phyloP scores from a whole-genome alignment of 495 filamentous ascomycete species.

The Penicillium diatomitis region DNA sequence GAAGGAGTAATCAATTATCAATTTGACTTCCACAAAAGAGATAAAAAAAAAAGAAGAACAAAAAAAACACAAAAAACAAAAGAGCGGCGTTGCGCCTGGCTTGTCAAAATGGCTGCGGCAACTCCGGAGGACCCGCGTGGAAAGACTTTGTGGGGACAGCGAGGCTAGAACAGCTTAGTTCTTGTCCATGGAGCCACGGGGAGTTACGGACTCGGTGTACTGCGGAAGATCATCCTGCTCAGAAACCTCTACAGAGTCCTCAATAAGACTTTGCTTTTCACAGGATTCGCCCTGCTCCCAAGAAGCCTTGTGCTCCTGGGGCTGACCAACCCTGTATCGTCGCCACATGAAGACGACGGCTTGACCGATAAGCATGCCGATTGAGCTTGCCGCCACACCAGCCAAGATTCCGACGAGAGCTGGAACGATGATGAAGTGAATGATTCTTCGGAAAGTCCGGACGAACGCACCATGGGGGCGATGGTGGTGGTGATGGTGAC shows the following conservation, averaged over 20 bases:
- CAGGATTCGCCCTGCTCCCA: constrained; percentile 26
- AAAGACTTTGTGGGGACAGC: background rate
- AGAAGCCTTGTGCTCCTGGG: constrained; percentile 20
- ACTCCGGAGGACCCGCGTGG: too few species aligned
- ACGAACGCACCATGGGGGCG: constrained; percentile 29
- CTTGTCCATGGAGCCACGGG: constrained; percentile 19
- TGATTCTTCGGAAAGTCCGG: constrained; percentile 34
- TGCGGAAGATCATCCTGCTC: constrained; percentile 32
- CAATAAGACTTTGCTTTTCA: constrained; percentile 37
- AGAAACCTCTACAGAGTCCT: constrained; percentile 22
- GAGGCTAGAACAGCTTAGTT: constrained; percentile 12
- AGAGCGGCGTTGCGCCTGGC: background rate
- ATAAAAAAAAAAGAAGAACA: constrained; percentile 7
- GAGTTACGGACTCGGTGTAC: constrained; percentile 16
- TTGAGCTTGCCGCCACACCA: constrained; percentile 40
- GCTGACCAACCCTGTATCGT: constrained; percentile 28
- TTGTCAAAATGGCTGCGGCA: too few species aligned
- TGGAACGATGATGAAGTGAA: constrained; percentile 43
- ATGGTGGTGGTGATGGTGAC: constrained; percentile 10
- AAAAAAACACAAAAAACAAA: constrained; percentile 2
- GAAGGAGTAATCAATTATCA: too few species aligned
- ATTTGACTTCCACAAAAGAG: background rate
- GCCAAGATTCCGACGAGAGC: constrained; percentile 39
- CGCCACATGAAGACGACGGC: constrained; percentile 42
- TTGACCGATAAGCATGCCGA: constrained; percentile 47